A percentile compares a stretch with the other conserved stretches of the same genome.
Evolutionary conservation across 768 basidiomycete genomes (phyloP).

Genomic region (Tylopilus balloui): DNA sequence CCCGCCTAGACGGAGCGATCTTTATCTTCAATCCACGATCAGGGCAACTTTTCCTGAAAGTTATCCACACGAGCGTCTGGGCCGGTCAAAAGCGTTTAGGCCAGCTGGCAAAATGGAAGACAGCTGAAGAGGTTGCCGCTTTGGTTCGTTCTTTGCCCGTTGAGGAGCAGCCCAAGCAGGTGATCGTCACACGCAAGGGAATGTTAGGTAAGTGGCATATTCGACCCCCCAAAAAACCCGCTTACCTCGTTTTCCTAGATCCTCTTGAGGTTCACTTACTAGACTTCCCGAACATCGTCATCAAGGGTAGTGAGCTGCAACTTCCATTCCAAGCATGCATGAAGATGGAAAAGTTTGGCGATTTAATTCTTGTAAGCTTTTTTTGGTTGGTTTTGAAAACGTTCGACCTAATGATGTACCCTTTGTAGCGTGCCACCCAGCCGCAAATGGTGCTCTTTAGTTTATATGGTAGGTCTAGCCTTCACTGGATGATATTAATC

Average conservation of each 20-base stretch:
- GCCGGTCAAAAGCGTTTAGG: slow-evolving; percentile 99
- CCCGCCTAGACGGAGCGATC: slow-evolving; percentile 74
- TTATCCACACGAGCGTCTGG: slow-evolving; percentile 99
- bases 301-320: slow-evolving; percentile 97
- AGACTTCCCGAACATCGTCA: slow-evolving; percentile 99
- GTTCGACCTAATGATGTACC: neutral
- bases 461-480: slow-evolving; percentile 64
- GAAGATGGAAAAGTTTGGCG: slow-evolving; percentile 99
- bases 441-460: slow-evolving; percentile 99
- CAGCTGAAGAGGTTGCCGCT: slow-evolving; percentile 99
- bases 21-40: slow-evolving; percentile 99
- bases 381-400: neutral
- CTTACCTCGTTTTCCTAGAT: slow-evolving; percentile 41
- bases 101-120: slow-evolving; percentile 99
- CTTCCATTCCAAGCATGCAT: slow-evolving; percentile 99
- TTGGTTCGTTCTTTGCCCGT: slow-evolving; percentile 97
- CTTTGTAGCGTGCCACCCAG: slow-evolving; percentile 80
- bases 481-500: neutral
- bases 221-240: neutral
- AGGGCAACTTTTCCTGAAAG: slow-evolving; percentile 96
- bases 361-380: slow-evolving; percentile 73
- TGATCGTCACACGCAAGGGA: slow-evolving; percentile 99
- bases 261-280: slow-evolving; percentile 97
- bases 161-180: slow-evolving; percentile 99
- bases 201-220: slow-evolving; percentile 71